A percentile compares a stretch with the other conserved stretches of the same genome.
Conservation (phyloP, 805 yeast genomes). For the Candida silvicultrix region DNA sequence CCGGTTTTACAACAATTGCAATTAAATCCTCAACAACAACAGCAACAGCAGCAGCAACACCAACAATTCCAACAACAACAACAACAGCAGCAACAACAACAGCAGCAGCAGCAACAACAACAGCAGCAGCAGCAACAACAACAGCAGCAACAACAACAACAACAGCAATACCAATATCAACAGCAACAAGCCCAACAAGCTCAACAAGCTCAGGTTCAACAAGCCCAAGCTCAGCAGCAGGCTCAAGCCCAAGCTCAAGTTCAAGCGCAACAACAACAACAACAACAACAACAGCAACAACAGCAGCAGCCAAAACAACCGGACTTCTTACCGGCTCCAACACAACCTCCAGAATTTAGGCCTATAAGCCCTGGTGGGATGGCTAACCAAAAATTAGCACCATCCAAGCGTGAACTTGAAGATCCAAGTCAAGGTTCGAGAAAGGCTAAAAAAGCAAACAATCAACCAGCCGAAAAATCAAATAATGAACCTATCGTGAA, state of each 20-base stretch:
- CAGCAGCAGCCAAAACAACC: conserved; percentile 1
- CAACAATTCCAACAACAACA: conserved; percentile 2
- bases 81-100: conserved; percentile 3
- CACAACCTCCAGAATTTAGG: conserved; percentile 18
- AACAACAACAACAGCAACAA: conserved; percentile 1
- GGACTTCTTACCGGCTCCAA: too few relatives aligned
- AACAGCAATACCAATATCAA: conserved; percentile 1
- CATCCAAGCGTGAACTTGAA: conserved; percentile 3
- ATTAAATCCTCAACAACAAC: conserved; percentile 17
- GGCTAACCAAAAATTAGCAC: conserved; percentile 19
- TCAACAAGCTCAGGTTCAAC: conserved; percentile 6
- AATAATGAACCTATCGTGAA: not conserved
- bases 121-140: conserved; percentile 1
- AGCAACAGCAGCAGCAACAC: conserved; percentile 5
- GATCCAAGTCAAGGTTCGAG: not conserved
- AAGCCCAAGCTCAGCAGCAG: not conserved
- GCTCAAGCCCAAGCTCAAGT: conserved; percentile 1
- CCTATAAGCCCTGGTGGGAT: conserved; percentile 10
- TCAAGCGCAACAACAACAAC: conserved; percentile 1
- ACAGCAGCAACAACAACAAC: conserved; percentile 7
- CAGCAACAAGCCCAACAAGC: conserved; percentile 8
- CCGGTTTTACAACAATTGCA: conserved; percentile 14
- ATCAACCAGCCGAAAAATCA: not conserved
- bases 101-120: conserved; percentile 4
- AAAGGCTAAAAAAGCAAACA: conserved; percentile 1